Percentiles rank a stretch among this genome's conserved stretches.
These are phyloP conservation scores for Tylopilus sp. DNA, from an alignment of 768 basidiomycete species.

Conservation along the genomic window DNA sequence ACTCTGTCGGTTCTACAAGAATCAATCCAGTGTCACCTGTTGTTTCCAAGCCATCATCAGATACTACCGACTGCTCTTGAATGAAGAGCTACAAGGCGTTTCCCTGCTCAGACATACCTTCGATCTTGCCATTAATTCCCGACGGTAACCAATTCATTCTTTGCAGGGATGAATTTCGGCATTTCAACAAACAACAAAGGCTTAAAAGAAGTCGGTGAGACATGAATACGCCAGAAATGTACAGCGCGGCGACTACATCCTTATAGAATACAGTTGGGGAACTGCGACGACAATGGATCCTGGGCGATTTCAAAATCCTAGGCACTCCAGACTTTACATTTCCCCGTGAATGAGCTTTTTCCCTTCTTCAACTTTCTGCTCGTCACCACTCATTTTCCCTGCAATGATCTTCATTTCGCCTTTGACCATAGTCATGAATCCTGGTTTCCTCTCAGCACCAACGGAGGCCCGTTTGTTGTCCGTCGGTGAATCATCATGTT, in stretches of 20 bases:
- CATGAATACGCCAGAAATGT: not conserved
- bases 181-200: not conserved
- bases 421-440: conserved; percentile 29
- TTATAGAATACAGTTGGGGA: not conserved
- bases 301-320: not conserved
- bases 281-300: not conserved
- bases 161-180: too few relatives aligned
- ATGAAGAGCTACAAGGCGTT: too few relatives aligned
- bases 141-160: too few relatives aligned
- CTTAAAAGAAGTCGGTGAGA: not conserved
- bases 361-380: conserved; percentile 28
- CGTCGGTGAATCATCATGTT: not conserved
- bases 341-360: conserved; percentile 25
- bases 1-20: too few relatives aligned
- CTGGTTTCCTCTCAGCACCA: conserved; percentile 20
- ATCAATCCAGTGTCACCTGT: too few relatives aligned
- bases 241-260: not conserved
- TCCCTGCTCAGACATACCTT: too few relatives aligned
- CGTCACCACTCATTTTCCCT: conserved; percentile 30
- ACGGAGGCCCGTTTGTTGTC: not conserved
- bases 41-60: too few relatives aligned
- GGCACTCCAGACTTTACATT: conserved; percentile 8
- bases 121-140: too few relatives aligned
- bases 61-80: too few relatives aligned
- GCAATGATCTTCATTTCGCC: conserved; percentile 34